These are phyloP conservation scores for Fusarium equiseti DNA, from an alignment of 2,329 filamentous ascomycete genomes.

Conservation along the genomic window DNA sequence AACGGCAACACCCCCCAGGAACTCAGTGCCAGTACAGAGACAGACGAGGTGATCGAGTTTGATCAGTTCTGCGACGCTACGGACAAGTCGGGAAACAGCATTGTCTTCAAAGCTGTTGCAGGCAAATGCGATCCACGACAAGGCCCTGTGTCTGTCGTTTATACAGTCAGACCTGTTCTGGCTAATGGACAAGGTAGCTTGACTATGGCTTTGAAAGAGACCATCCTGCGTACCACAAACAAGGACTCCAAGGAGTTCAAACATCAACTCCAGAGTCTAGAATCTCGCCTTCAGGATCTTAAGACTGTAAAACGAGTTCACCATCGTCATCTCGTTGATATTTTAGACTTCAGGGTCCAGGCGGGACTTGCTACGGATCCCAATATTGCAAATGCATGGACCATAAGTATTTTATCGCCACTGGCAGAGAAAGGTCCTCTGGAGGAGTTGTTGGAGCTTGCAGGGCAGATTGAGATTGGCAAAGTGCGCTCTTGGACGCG, in stretches of 20 bases:
- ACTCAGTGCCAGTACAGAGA: conserved; percentile 46
- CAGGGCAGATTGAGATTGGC: conserved; percentile 77
- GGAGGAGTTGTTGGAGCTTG: conserved; percentile 82
- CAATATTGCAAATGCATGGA: conserved; percentile 66
- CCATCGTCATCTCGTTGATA: conserved; percentile 81
- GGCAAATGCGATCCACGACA: conserved; percentile 75
- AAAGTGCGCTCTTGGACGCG: conserved; percentile 91
- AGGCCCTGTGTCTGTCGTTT: conserved; percentile 75
- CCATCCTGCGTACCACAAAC: conserved; percentile 67
- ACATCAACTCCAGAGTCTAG: conserved; percentile 80
- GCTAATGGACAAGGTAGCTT: conserved; percentile 66
- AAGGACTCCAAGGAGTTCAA: conserved; percentile 75
- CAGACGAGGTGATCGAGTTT: conserved; percentile 65
- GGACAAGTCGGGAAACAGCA: conserved; percentile 71
- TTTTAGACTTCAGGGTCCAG: conserved; percentile 87
- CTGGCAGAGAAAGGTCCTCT: conserved; percentile 86
- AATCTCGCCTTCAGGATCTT: conserved; percentile 79
- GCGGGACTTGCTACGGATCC: conserved; percentile 59
- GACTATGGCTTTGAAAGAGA: conserved; percentile 80
- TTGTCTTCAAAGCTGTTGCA: conserved; percentile 78
- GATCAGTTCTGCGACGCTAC: conserved; percentile 74
- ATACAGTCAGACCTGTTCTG: conserved; percentile 78
- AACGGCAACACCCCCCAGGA: conserved; percentile 50
- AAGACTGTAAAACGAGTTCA: conserved; percentile 79
- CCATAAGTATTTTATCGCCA: conserved; percentile 79